phyloP scores from a whole-genome alignment of 1,284 basidiomycete genomes.

The Kalmanozyma brasiliensis region DNA sequence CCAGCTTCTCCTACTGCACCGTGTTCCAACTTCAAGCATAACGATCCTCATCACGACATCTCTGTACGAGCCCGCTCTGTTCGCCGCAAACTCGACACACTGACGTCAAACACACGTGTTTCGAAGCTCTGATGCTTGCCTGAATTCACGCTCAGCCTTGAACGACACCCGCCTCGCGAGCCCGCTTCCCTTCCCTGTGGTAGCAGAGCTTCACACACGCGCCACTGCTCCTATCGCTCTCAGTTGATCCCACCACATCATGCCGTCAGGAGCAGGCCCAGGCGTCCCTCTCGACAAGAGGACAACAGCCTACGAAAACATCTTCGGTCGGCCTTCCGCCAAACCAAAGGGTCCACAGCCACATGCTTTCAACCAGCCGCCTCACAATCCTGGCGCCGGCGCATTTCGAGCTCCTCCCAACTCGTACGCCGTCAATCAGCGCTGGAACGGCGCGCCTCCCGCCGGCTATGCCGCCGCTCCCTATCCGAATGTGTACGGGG shows the following conservation, averaged over 20 bases:
- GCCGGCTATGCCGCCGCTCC: constrained; percentile 15
- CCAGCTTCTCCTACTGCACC: background rate
- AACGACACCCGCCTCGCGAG: no score
- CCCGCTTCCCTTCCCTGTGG: background rate
- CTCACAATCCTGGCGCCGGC: constrained; percentile 9
- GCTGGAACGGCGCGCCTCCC: constrained; percentile 38
- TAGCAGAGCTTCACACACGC: background rate
- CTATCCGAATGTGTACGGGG: constrained; percentile 26
- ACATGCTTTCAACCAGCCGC: constrained; percentile 21
- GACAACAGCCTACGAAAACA: constrained; percentile 64
- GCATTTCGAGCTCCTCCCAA: constrained; percentile 37
- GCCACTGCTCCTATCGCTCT: constrained; percentile 20
- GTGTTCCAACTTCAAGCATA: background rate
- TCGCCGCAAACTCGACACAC: background rate
- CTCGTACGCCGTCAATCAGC: constrained; percentile 37
- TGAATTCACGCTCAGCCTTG: no score
- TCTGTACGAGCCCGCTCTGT: background rate
- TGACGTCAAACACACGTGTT: no score
- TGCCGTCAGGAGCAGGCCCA: constrained; percentile 45
- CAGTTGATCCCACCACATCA: constrained; percentile 11
- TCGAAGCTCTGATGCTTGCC: no score
- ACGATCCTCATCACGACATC: constrained; percentile 8
- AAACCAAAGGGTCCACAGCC: constrained; percentile 58
- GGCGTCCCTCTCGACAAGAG: constrained; percentile 58
- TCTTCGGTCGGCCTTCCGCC: constrained; percentile 62